phyloP scores from a whole-genome alignment of 73 alveolate genomes.

The Diophrys sp. region DNA sequence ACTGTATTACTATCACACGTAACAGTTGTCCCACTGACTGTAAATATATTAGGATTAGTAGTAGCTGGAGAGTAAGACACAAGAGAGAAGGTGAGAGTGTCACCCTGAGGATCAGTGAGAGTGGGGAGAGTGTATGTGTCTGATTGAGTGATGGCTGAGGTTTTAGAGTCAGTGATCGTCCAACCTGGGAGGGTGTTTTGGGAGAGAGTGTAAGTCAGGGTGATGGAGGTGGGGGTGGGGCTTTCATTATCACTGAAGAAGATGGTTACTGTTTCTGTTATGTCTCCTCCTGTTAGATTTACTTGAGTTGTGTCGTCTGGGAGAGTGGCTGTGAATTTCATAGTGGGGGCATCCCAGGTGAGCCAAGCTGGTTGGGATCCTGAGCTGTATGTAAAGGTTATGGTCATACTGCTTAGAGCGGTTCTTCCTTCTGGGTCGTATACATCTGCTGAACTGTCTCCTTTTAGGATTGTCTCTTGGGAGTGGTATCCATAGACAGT shows the following conservation, averaged over 20 bases:
- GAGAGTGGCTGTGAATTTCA: not conserved
- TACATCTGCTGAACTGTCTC: no score
- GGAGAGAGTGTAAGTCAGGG: not conserved
- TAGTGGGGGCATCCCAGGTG: not conserved
- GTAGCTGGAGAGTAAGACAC: not conserved
- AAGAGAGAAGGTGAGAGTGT: not conserved
- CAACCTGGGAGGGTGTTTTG: not conserved
- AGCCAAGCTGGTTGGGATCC: not conserved
- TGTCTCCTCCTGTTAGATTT: not conserved
- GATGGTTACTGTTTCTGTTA: not conserved
- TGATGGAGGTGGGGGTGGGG: not conserved
- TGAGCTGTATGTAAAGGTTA: not conserved
- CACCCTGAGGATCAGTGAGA: not conserved
- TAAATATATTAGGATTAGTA: not conserved
- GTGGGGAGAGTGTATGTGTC: not conserved
- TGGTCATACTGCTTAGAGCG: not conserved
- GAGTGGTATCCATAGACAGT: not conserved
- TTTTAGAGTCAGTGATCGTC: not conserved
- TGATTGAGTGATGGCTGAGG: not conserved
- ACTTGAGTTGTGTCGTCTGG: not conserved
- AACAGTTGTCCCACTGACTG: not conserved
- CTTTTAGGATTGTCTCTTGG: not conserved
- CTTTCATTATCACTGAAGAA: not conserved
- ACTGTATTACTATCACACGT: not conserved
- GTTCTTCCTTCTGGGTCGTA: not conserved